A percentile compares a stretch with the other conserved stretches of the same genome.
Conservation (phyloP, 2,329 filamentous ascomycete genomes). For the Cytospora chrysosperma region DNA sequence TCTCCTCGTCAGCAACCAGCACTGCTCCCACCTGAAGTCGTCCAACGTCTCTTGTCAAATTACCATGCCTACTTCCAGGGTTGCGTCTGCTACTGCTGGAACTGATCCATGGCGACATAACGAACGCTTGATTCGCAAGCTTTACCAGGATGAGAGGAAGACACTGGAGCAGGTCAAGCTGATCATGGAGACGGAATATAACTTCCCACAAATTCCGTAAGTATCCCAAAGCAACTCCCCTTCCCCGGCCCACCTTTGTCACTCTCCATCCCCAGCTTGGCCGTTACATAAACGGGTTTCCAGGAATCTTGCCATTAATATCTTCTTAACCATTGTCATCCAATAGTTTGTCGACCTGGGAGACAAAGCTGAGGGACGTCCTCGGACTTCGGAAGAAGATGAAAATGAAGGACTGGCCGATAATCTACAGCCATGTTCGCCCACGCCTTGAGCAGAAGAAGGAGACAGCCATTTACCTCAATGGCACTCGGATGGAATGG, state of each 20-base stretch:
- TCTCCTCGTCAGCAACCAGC: not conserved
- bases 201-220: not conserved
- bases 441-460: not conserved
- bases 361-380: not conserved
- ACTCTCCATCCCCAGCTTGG: too few relatives aligned
- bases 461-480: not conserved
- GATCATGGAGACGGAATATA: not conserved
- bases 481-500: not conserved
- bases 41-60: not conserved
- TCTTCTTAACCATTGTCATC: not conserved
- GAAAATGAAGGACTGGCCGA: not conserved
- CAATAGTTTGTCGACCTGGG: not conserved
- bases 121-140: not conserved
- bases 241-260: too few relatives aligned
- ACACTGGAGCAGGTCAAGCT: conserved; percentile 1
- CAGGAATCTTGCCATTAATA: too few relatives aligned
- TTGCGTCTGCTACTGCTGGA: not conserved
- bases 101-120: not conserved
- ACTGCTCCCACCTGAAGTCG: too few relatives aligned
- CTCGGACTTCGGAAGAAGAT: conserved; percentile 1
- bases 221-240: too few relatives aligned
- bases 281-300: too few relatives aligned
- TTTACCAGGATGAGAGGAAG: conserved; percentile 9
- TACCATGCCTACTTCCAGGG: not conserved
- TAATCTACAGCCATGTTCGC: not conserved